Evolutionary conservation across 768 basidiomycete species (phyloP), one percentile per base, ranked within the genome.

Genomic region (Cyathus striatus): DNA sequence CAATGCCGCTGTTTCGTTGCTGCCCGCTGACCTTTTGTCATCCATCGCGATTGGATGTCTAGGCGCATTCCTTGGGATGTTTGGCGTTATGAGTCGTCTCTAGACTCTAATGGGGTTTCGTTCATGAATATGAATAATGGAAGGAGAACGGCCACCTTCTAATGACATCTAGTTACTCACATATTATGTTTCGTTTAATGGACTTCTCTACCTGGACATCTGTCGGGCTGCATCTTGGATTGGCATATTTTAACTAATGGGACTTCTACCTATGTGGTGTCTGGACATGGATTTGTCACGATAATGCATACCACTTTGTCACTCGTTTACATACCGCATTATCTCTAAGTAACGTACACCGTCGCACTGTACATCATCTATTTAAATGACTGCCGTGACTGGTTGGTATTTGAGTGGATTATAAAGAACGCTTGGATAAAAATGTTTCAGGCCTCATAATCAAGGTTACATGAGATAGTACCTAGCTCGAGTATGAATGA

Each of bases 21-120:
- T 65, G 18, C 57, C 68, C 2, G 42, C 45, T 7, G 68, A 68
- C n/a, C 47, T 63, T 12, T 61, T 59, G 58, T 49, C 60, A 20
- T 59, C 65, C 21, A 40, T 71, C 21, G 40, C 64, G 27, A 38
- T 73, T 6, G 73, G 66, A 6, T 53, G 58, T 35, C 37, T 64
- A 16, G 69, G 69, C 17, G 65, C 60, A 1, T 13, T 73, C 3
- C 18, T 68, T n/a, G 71, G 70, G 5, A 49, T 55, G 7, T 36
- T 60, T 17, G 56, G 62, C 23, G 45, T 64, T 13, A 22, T 16
- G n/a, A 16, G 16, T 12, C 18, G 36, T 18, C 2, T 38, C 3
- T 38, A 22, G 21, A 38, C 13, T 14, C 18, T 38, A n/a, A 38
- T 4, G 36, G 20, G 12, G 13, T 12, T 18, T 2, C 21, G 3